Percentiles rank a stretch among this genome's conserved stretches.
Conservation (phyloP, 2,329 filamentous ascomycete genomes). For the Colletotrichum musicola region DNA sequence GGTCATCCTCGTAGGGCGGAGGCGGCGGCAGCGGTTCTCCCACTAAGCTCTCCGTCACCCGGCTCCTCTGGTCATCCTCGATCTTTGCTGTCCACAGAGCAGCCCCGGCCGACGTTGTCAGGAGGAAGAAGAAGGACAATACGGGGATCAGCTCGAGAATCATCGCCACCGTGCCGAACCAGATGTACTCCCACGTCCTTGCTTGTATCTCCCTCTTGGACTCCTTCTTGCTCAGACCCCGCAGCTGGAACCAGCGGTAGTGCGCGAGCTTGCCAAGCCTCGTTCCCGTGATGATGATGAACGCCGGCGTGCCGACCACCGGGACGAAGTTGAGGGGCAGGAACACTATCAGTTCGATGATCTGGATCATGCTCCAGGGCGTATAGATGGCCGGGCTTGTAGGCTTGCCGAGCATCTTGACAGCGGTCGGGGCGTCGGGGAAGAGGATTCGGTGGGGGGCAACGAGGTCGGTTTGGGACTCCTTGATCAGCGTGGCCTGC, state of each 20-base stretch:
- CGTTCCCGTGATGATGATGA: constrained; percentile 89
- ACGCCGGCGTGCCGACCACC: constrained; percentile 84
- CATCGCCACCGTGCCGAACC: constrained; percentile 91
- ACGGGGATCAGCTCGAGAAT: constrained; percentile 88
- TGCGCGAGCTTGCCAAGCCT: constrained; percentile 90
- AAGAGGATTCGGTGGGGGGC: constrained; percentile 74
- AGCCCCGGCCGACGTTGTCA: constrained; percentile 87
- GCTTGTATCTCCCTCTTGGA: constrained; percentile 76
- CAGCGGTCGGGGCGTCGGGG: constrained; percentile 76
- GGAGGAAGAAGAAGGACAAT: constrained; percentile 92
- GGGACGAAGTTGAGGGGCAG: constrained; percentile 91
- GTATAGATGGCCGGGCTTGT: constrained; percentile 82
- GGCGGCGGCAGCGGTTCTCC: constrained; percentile 48
- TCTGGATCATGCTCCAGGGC: constrained; percentile 92
- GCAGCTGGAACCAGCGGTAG: constrained; percentile 88
- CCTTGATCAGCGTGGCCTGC: constrained; percentile 80
- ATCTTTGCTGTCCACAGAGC: constrained; percentile 88
- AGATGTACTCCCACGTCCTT: constrained; percentile 86
- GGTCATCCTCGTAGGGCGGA: constrained; percentile 54
- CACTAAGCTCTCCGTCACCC: constrained; percentile 40
- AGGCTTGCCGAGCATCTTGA: constrained; percentile 86
- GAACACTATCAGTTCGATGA: constrained; percentile 83
- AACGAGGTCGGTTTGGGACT: constrained; percentile 78
- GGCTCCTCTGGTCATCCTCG: constrained; percentile 67
- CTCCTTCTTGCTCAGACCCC: constrained; percentile 80